Evolutionary conservation across 257 asterid species (phyloP), one percentile per base, ranked within the genome.

Genomic region (Jasminum sambac): DNA sequence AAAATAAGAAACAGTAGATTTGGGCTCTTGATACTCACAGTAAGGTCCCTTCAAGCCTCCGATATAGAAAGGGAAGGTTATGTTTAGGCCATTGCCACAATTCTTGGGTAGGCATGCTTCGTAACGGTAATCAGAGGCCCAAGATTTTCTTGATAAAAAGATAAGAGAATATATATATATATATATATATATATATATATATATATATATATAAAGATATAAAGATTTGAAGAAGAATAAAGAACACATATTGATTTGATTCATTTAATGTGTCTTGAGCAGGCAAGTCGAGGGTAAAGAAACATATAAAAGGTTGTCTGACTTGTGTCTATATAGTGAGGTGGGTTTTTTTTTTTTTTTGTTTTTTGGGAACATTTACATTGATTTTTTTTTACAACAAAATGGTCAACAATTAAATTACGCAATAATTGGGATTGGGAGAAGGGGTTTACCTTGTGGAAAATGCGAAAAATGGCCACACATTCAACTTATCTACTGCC

Each of bases 51-150:
- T 89, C 14, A 0, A 0, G 26, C 52, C 71, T 50, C 57, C 48
- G 48, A 87, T 66, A 38, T 70, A 74, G 75, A 90, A 90, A 2
- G 97, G 97, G 64, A 76, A 90, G 42, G 78, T 84, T 63, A 90
- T 77, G 36, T 2, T 76, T 17, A 78, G 86, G 66, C 90, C 89
- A 50, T 48, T 4, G 1, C 71, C 73, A 44, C 95, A 88, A 9
- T 21, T 52, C 12, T 25, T 66, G 17, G 87, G 75, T 10, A 3
- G 40, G 65, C 97, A 90, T 3, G 80, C 83, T 64, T 76, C 82
- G 46, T 80, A 90, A 48, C 38, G 71, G 3, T 23, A 25, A 78
- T 86, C 82, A 75, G 64, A 77, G 41, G 76, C 81, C 44, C 16
- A 76, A 48, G 85, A 81, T 30, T 24, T 66, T 70, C 26, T 69